A percentile compares a stretch with the other conserved stretches of the same genome.
These are phyloP conservation scores for Rhizoctonia solani DNA, from an alignment of 1,284 basidiomycete species.

Conservation along the genomic window DNA sequence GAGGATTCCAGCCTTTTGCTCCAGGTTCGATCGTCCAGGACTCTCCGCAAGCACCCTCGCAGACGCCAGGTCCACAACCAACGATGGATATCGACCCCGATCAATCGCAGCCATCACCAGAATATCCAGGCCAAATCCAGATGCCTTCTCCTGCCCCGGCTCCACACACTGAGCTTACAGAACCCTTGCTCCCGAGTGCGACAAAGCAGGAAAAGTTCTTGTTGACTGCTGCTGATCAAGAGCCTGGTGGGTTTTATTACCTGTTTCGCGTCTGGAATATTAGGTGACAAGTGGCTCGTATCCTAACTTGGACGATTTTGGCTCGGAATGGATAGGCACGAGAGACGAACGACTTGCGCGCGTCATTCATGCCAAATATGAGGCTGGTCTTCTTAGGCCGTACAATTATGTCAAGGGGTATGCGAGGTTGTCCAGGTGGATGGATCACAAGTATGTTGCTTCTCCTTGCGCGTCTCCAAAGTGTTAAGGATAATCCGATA, in stretches of 20 bases:
- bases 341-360: slow-evolving; percentile 87
- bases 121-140: slow-evolving; percentile 24
- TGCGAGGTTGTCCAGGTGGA: slow-evolving; percentile 87
- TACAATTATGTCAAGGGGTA: slow-evolving; percentile 98
- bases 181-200: slow-evolving; percentile 62
- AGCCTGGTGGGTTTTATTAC: slow-evolving; percentile 45
- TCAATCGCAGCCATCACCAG: slow-evolving; percentile 35
- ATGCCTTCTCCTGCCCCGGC: slow-evolving; percentile 27
- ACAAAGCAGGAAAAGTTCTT: slow-evolving; percentile 87
- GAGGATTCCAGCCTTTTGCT: slow-evolving; percentile 57
- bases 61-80: neutral
- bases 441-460: slow-evolving; percentile 79
- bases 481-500: slow-evolving; percentile 45
- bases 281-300: neutral
- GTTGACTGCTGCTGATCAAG: slow-evolving; percentile 94
- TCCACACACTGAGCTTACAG: slow-evolving; percentile 40
- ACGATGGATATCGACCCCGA: slow-evolving; percentile 46
- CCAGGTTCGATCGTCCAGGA: slow-evolving; percentile 31
- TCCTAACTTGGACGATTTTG: neutral
- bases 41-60: slow-evolving; percentile 3
- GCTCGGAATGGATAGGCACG: slow-evolving; percentile 75
- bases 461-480: neutral
- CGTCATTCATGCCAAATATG: slow-evolving; percentile 96
- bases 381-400: slow-evolving; percentile 91
- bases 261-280: neutral